Base-by-base conservation (phyloP, 1,284 basidiomycete species). In the Papiliotrema laurentii region DNA sequence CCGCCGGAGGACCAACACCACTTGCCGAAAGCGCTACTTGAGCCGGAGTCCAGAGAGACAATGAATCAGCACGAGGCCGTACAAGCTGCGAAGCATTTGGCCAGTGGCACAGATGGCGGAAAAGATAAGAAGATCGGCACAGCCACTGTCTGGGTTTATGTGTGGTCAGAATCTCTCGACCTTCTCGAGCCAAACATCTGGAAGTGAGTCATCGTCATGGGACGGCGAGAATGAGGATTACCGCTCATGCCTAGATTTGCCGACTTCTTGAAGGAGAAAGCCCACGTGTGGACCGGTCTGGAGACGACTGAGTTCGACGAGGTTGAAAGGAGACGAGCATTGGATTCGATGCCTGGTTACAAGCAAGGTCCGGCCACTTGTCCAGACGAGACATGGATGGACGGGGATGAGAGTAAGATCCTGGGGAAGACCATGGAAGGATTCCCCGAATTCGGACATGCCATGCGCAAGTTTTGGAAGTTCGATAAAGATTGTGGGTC, bases 181-280 rank as follows among this genome's bases (percentile, higher is more conserved):
- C 53, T 55, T 13, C 75, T 93, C 10, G 76, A 81, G 33, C 76
- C 81, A 0, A 74, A 77, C 19, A 71, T 87, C 2, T 94, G 91
- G 90, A 80, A 81, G 16, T 91, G 83, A 63, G 82, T 81, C 9
- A 7, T 16, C 26, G n/a, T 39, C 38, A 6, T 22, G 5, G 19
- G 5, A 13, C 22, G 16, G n/a, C 16, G 11, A 7, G 5, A 14
- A 27, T 16, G 4, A 43, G 9, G 26, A 6, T 4, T 18, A 13
- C 13, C 11, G 13, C 10, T 28, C 16, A 27, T 42, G 18, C 13
- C 38, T n/a, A 71, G 66, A 46, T 69, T 66, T 43, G 54, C 60
- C 34, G 47, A 58, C 2, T 69, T 69, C 45, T 45, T 71, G 18
- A 47, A 51, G 30, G 66, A 69, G 19, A 69, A 68, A 46, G 61